Base-by-base conservation (phyloP, 768 basidiomycete species). In the Cyclocybe aegerita region DNA sequence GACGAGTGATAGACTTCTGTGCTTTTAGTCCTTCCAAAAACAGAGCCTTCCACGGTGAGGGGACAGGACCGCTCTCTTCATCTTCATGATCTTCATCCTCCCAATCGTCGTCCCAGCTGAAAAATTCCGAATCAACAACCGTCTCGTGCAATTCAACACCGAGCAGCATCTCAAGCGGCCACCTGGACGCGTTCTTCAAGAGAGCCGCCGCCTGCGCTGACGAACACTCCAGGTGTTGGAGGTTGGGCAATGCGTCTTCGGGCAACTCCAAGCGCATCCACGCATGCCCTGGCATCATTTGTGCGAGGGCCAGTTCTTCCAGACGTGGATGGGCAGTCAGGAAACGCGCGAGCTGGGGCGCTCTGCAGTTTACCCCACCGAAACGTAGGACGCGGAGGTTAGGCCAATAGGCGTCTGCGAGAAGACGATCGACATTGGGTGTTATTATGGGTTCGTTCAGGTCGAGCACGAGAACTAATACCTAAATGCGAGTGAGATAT, bases 231-330 rank as follows among this genome's bases (percentile, higher is more conserved):
- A 52, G 39, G 17, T 42, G 31, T 7, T 43, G 44, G 2, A 52
- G 12, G 30, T 52, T 46, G 30, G 50, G 50, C 23, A 52, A 14
- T 3, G 30, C 15, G 31, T 46, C 44, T 4, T 17, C 23, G 12
- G 50, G 50, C 14, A 37, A 15, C 36, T 11, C 36, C 14, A 37
- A 37, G 2, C 36, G 34, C 11, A 48, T 36, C 48, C 53, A 54
- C 4, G 49, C 32, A 17, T 40, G 43, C 0, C 48, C 44, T 12
- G 53, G 53, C 53, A 50, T 54, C 53, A 50, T 50, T 17, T 50
- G 11, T 11, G 53, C 43, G 11, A 46, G 48, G 10, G 30, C 11
- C 1, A 54, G 48, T 7, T 50, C 31, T 33, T 49, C 48, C 6
- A 54, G 9, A 9, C 14, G 41, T 38, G 38, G 15, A 43, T 49